phyloP scores from a whole-genome alignment of 2,329 filamentous ascomycete species.

The Didymella sp. region DNA sequence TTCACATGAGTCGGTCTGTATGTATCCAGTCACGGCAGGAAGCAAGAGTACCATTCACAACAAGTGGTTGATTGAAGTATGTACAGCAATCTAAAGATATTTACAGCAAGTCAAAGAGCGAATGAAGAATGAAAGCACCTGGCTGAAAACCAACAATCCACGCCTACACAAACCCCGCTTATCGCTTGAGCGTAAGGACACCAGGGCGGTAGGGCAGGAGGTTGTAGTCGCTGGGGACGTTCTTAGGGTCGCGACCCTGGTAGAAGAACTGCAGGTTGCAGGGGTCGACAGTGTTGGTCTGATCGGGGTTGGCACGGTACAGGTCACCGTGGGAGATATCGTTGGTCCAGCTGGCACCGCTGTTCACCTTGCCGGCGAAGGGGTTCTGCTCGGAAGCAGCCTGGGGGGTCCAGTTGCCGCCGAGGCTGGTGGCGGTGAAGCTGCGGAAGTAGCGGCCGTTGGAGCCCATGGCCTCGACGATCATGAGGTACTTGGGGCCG shows the following conservation, averaged over 20 bases:
- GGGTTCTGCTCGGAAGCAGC: conserved; percentile 63
- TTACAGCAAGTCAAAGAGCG: background rate
- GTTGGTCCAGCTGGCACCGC: conserved; percentile 69
- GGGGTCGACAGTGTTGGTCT: conserved; percentile 68
- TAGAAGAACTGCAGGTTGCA: conserved; percentile 72
- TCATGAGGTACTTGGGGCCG: conserved; percentile 66
- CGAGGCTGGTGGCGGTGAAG: conserved; percentile 65
- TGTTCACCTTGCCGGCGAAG: conserved; percentile 72
- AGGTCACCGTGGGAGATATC: conserved; percentile 72
- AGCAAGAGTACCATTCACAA: background rate
- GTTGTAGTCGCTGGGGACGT: conserved; percentile 54
- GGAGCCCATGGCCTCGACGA: conserved; percentile 67
- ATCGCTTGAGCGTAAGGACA: conserved; percentile 57
- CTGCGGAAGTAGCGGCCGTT: conserved; percentile 71
- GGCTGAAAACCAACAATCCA: background rate
- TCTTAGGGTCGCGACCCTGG: conserved; percentile 61
- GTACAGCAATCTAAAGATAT: background rate
- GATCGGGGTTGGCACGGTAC: conserved; percentile 62
- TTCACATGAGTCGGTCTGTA: too few species aligned
- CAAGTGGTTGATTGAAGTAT: background rate
- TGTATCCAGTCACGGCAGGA: background rate
- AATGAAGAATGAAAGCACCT: background rate
- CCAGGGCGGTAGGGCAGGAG: conserved; percentile 63
- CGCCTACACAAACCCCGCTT: background rate
- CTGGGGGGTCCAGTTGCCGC: conserved; percentile 65